Base-by-base conservation (phyloP, 768 basidiomycete genomes). In the Stropharia rugosoannulata region DNA sequence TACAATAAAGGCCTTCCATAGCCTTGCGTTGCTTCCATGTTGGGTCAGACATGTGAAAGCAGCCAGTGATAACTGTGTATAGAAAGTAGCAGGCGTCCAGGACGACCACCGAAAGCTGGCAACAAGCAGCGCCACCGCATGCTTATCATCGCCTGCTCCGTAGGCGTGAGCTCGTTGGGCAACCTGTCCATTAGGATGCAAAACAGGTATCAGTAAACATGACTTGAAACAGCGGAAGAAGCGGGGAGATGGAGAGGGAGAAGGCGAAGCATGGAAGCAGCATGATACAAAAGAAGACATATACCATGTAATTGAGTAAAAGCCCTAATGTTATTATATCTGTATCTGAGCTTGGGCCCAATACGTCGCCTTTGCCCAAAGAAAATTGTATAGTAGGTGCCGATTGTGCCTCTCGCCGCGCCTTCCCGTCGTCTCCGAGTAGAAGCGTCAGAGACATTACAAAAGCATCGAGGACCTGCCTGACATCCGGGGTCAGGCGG, bases 1-100 rank as follows among this genome's bases (percentile, higher is more conserved):
- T 52, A 89, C 71, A 16, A 89, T 76, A 64, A 91, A 92, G 16
- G 84, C 78, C 59, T 81, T 82, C 90, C 89, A 93, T 32, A 90
- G 63, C 59, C 51, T 71, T 55, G 63, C 68, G 59, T 60, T 72
- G 25, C 62, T 55, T 6, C 59, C 46, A 52, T 68, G 80, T 65
- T 88, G 84, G 1, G 82, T 76, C 18, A 91, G 71, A 61, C 83
- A 87, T 6, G 79, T 79, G 57, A 89, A 71, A 3, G 86, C 82
- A 3, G 87, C 77, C 16, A 85, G 71, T 27, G 91, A 71, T 43
- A 90, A 67, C 61, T 90, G 90, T 0, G 82, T 85, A 57, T 85
- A 87, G 64, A 87, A 90, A 18, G 80, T 80, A 2, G 75, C 73
- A 16, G 86, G 78, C 16, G 85, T 72, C 83, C 85, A 85, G 12